Evolutionary conservation across 2,329 filamentous ascomycete genomes (phyloP).

Genomic region (Chaetomiaceae sp.): DNA sequence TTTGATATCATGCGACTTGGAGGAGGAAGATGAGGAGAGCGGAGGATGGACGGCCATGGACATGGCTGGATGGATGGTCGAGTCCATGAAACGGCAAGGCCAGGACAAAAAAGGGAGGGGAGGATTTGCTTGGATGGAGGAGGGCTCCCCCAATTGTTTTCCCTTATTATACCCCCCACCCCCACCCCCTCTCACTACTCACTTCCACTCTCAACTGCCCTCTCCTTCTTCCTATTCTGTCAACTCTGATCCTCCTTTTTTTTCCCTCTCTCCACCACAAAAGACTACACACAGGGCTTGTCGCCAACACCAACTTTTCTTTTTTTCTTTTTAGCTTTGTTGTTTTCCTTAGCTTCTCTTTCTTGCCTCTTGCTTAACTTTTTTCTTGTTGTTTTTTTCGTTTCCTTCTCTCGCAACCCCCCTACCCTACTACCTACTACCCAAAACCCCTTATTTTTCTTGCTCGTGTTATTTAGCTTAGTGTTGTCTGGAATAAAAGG

Average conservation of each 20-base stretch:
- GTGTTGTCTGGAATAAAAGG: constrained; percentile 25
- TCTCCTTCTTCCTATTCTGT: neutral
- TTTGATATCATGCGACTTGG: neutral
- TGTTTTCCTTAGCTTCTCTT: neutral
- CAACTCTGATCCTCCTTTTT: neutral
- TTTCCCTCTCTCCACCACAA: neutral
- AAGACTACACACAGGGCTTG: constrained; percentile 3
- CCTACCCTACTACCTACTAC: no score
- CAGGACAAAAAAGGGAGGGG: neutral
- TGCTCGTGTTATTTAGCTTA: constrained; percentile 20
- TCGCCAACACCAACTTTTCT: constrained; percentile 6
- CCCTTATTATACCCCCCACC: constrained; percentile 19
- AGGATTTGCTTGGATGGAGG: constrained; percentile 14
- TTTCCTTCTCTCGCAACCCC: no score
- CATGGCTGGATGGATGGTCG: no score
- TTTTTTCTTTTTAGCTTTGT: constrained; percentile 12
- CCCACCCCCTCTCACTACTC: constrained; percentile 1
- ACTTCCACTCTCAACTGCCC: no score
- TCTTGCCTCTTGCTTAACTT: neutral
- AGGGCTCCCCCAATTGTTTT: constrained; percentile 6
- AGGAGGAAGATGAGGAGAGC: no score
- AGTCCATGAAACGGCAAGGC: neutral
- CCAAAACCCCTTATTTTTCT: constrained; percentile 12
- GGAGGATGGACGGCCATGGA: no score
- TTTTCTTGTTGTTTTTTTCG: no score